phyloP scores from a whole-genome alignment of 371 early-diverging fungal species.

The Blastocladiella emersonii region DNA sequence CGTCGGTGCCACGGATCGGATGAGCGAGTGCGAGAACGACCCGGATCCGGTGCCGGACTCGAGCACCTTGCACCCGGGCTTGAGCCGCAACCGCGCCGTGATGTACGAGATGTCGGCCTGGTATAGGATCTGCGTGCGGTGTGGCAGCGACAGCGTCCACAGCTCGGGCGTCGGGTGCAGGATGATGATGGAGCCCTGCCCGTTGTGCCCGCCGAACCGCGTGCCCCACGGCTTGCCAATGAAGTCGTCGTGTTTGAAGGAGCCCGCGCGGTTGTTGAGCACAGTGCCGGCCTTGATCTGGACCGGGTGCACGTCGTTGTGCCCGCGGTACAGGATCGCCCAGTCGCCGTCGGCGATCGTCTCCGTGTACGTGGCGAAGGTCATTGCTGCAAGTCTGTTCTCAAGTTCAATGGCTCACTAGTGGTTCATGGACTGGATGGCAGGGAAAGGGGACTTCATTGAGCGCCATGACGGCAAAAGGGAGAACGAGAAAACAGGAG shows the following conservation, averaged over 20 bases:
- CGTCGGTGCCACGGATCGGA: constrained; percentile 65
- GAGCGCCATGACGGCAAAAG: no score
- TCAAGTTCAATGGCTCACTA: no score
- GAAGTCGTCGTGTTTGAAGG: constrained; percentile 61
- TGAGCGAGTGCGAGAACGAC: constrained; percentile 88
- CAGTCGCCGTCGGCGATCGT: constrained; percentile 41
- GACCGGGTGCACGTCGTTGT: constrained; percentile 46
- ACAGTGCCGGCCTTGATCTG: constrained; percentile 36
- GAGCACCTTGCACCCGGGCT: constrained; percentile 70
- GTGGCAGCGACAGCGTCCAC: constrained; percentile 83
- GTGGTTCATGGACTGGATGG: no score
- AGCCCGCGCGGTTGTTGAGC: constrained; percentile 60
- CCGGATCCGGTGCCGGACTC: constrained; percentile 94
- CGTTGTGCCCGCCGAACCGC: constrained; percentile 55
- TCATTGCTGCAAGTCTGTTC: no score
- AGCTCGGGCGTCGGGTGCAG: constrained; percentile 89
- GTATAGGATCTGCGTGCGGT: constrained; percentile 93
- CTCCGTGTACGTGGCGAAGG: no score
- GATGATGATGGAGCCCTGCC: constrained; percentile 70
- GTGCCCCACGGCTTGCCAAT: constrained; percentile 73
- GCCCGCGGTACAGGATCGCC: constrained; percentile 35
- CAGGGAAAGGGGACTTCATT: no score
- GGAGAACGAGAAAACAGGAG: no score
- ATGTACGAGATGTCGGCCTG: constrained; percentile 84
- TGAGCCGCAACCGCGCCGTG: constrained; percentile 57